Evolutionary conservation across 2,329 filamentous ascomycete species (phyloP), one percentile per base, ranked within the genome.

Genomic region (Ramularia endophylla): DNA sequence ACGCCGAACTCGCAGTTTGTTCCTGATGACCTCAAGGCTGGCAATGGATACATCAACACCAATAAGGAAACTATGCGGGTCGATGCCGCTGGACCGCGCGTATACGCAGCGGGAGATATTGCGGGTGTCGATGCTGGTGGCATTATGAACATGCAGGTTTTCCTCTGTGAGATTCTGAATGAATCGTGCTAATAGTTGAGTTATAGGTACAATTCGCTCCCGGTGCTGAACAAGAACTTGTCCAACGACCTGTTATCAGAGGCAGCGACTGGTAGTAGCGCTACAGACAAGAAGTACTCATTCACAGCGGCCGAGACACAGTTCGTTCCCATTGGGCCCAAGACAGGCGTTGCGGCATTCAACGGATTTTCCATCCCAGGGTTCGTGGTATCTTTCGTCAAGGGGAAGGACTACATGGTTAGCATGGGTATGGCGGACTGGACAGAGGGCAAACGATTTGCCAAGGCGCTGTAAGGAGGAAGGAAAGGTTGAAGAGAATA

Each of bases 1-100:
- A 53, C 59, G 6, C 75, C 75, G 0, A 78, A 76, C 57, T 73
- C 68, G 15, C 63, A 61, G 7, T 80, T 70, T 55, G 59, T 80
- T 1, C 73, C 75, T 0, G 38, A 53, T 3, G 53, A 63, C 5
- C 64, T 79, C 3, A 60, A 56, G 33, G 61, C 68, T 44, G 56
- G 61, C 0, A 60, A 54, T 4, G 71, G 70, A 11, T 73, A 70
- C 57, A 68, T 81, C 32, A 61, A 61, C 18, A 72, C 69, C 5
- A 68, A 78, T 51, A 50, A 47, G 0, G 38, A 52, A 8, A 73
- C 68, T 1, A 60, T 73, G 3, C 68, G 72, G 15, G 68, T 72
- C 30, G 67, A 69, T 29, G 57, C 49, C 6, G 67, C 67, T 3
- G 68, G 67, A 3, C 55, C 65, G 2, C 59, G 66, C n/a, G 65